Percentiles rank a stretch among this genome's conserved stretches.
Conservation (phyloP, 2,329 filamentous ascomycete species). For the Thelonectria rubi region DNA sequence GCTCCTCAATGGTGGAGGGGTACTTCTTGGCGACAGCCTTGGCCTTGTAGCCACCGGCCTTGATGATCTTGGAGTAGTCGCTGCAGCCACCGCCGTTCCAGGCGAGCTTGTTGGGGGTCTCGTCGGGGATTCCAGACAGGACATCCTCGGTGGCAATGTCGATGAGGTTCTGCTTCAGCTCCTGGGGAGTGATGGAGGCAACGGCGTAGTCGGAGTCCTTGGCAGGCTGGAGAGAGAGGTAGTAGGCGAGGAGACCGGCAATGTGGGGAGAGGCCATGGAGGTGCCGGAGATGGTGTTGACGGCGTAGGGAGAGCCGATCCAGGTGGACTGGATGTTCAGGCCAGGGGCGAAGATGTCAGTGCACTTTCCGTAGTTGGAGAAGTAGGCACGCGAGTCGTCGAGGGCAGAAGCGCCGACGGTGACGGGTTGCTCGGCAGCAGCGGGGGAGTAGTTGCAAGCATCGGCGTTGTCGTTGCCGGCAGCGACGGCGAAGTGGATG, state of each 20-base stretch:
- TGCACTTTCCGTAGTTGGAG: constrained; percentile 99
- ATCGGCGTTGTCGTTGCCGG: constrained; percentile 98
- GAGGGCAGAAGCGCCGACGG: constrained; percentile 93
- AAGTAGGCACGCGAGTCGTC: constrained; percentile 98
- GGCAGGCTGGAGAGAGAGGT: constrained; percentile 93
- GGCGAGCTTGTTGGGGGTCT: constrained; percentile 94
- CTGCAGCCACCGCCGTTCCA: constrained; percentile 97
- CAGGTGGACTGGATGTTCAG: constrained; percentile 98
- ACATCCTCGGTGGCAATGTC: constrained; percentile 80
- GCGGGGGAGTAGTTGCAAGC: constrained; percentile 99
- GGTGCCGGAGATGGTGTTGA: constrained; percentile 99
- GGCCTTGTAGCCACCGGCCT: constrained; percentile 75
- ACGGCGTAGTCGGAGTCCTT: constrained; percentile 91
- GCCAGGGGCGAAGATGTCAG: constrained; percentile 98
- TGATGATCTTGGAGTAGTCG: constrained; percentile 88
- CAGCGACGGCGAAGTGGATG: constrained; percentile 97
- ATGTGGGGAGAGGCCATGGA: constrained; percentile 99
- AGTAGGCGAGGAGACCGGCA: constrained; percentile 95
- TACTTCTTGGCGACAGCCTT: constrained; percentile 50
- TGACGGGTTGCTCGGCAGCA: constrained; percentile 89
- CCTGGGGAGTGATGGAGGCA: constrained; percentile 87
- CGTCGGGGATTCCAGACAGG: constrained; percentile 82
- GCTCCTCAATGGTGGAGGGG: constrained; percentile 61
- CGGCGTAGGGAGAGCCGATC: constrained; percentile 94
- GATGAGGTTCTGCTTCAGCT: constrained; percentile 91